phyloP scores from a whole-genome alignment of 176 grass and related monocot species.

The Carex kokanica region DNA sequence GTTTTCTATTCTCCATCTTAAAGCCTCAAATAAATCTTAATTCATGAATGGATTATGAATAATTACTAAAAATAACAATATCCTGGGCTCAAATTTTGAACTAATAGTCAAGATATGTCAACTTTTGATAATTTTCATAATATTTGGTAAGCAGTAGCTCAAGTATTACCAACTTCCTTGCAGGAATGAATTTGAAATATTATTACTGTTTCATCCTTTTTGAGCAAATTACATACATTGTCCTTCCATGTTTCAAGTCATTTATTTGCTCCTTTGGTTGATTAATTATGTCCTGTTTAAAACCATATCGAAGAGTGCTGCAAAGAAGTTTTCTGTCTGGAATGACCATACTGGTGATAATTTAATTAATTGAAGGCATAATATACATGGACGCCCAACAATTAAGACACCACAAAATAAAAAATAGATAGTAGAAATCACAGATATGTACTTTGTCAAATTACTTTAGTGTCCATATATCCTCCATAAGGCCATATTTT shows the following conservation, averaged over 20 bases:
- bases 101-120: background rate
- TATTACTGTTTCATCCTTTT: background rate
- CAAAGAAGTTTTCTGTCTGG: background rate
- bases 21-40: background rate
- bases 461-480: background rate
- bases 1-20: background rate
- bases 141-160: background rate
- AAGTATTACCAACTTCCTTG: background rate
- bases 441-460: background rate
- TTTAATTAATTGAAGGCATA: background rate
- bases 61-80: background rate
- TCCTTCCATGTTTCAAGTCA: background rate
- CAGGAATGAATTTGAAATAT: background rate
- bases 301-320: background rate
- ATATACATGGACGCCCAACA: background rate
- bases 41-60: background rate
- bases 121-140: background rate
- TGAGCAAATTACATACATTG: background rate
- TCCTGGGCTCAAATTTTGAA: background rate
- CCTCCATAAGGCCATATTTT: background rate
- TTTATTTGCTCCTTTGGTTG: background rate
- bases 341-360: background rate
- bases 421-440: background rate
- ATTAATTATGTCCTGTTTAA: background rate
- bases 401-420: background rate